Conservation (phyloP, 1,284 basidiomycete genomes). For the Apiotrichum porosum region DNA sequence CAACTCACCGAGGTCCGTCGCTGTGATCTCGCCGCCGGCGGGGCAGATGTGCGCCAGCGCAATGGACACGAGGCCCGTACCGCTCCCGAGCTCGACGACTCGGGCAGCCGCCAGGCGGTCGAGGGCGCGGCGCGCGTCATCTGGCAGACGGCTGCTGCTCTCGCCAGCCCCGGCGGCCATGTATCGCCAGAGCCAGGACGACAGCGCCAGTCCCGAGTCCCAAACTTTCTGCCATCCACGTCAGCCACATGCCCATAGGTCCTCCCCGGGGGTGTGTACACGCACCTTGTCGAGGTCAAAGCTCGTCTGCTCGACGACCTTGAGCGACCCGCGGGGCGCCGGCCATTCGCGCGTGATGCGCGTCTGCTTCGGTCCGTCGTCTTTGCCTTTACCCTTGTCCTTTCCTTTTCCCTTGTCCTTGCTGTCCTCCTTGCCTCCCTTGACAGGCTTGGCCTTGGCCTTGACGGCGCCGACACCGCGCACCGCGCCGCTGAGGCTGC, state of each 20-base stretch:
- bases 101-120: background rate
- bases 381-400: constrained; percentile 23
- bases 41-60: constrained; percentile 55
- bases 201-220: constrained; percentile 79
- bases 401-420: constrained; percentile 20
- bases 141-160: background rate
- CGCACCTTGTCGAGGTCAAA: constrained; percentile 84
- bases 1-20: constrained; percentile 68
- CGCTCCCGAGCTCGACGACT: constrained; percentile 58
- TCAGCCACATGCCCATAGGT: background rate
- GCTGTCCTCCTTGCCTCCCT: constrained; percentile 3
- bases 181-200: constrained; percentile 60
- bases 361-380: constrained; percentile 60
- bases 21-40: constrained; percentile 17
- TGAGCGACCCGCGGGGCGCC: constrained; percentile 49
- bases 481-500: no score
- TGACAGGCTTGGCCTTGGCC: constrained; percentile 1
- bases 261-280: background rate
- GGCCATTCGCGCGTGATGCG: constrained; percentile 61
- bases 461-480: constrained; percentile 4
- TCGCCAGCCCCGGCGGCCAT: background rate
- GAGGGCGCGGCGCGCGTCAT: constrained; percentile 7
- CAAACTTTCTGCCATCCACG: constrained; percentile 67
- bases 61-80: constrained; percentile 74
- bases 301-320: constrained; percentile 69